Evolutionary conservation across 2,329 filamentous ascomycete genomes (phyloP).

Genomic region (Apiospora koreana): DNA sequence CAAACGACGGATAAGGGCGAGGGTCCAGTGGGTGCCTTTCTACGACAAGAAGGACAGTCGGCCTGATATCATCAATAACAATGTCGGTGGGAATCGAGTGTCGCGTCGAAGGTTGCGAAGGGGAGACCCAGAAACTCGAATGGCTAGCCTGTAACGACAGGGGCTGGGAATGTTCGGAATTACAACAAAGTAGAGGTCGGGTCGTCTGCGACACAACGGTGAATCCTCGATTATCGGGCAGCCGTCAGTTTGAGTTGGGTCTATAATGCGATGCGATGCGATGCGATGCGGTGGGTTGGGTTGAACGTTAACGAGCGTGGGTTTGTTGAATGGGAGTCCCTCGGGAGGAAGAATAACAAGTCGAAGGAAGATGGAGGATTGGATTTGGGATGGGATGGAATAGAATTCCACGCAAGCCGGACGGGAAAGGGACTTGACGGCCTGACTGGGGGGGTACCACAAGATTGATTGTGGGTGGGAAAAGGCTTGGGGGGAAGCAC

Average conservation of each 20-base stretch:
- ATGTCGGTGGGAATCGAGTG: not conserved
- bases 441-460: not conserved
- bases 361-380: not conserved
- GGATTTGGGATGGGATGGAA: not conserved
- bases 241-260: not conserved
- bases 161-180: not conserved
- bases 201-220: not conserved
- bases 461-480: not conserved
- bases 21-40: not conserved
- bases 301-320: conserved; percentile 2
- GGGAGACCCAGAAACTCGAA: not conserved
- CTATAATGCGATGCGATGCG: not conserved
- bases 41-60: not conserved
- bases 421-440: not conserved
- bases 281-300: no score
- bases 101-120: not conserved
- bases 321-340: not conserved
- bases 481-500: not conserved
- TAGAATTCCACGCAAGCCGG: not conserved
- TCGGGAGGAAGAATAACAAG: not conserved
- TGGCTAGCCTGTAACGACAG: not conserved
- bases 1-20: not conserved
- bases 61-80: not conserved
- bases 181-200: not conserved
- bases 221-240: not conserved